phyloP scores from a whole-genome alignment of 139 green algal species.

The Volvox reticuliferus region DNA sequence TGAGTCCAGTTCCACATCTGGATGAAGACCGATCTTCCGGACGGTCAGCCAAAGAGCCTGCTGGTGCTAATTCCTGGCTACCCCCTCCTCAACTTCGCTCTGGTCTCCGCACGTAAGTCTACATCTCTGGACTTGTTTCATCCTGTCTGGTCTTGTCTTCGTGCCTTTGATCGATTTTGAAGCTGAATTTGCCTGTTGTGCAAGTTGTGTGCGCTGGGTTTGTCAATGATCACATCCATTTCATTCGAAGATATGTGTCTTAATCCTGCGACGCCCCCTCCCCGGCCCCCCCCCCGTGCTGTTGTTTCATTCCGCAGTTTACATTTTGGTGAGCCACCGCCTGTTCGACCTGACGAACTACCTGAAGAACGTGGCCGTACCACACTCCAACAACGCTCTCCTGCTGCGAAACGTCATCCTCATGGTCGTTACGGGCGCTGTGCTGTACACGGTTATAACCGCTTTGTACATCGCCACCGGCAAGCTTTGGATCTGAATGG shows the following conservation, averaged over 20 bases:
- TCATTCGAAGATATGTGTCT: too few relatives aligned
- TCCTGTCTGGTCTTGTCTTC: background rate
- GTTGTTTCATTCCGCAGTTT: constrained; percentile 61
- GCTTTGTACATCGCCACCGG: background rate
- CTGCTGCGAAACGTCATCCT: constrained; percentile 83
- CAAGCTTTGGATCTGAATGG: background rate
- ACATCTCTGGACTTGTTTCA: background rate
- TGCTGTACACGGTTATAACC: constrained; percentile 20
- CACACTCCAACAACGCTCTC: constrained; percentile 82
- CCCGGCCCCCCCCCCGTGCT: background rate
- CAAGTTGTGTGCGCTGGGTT: too few relatives aligned
- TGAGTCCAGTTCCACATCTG: constrained; percentile 95
- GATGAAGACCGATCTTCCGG: constrained; percentile 80
- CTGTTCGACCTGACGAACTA: constrained; percentile 91
- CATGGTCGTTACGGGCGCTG: constrained; percentile 48
- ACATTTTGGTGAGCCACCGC: constrained; percentile 84
- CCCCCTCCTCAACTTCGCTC: constrained; percentile 94
- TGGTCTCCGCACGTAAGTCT: constrained; percentile 73
- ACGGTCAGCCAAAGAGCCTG: constrained; percentile 93
- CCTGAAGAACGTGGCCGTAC: constrained; percentile 86
- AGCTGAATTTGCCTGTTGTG: too few relatives aligned
- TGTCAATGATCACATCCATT: too few relatives aligned
- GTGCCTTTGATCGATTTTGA: background rate
- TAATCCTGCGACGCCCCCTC: too few relatives aligned
- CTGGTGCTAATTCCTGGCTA: constrained; percentile 88